Base-by-base conservation (phyloP, 2,329 filamentous ascomycete genomes). In the Alternaria brassicae region DNA sequence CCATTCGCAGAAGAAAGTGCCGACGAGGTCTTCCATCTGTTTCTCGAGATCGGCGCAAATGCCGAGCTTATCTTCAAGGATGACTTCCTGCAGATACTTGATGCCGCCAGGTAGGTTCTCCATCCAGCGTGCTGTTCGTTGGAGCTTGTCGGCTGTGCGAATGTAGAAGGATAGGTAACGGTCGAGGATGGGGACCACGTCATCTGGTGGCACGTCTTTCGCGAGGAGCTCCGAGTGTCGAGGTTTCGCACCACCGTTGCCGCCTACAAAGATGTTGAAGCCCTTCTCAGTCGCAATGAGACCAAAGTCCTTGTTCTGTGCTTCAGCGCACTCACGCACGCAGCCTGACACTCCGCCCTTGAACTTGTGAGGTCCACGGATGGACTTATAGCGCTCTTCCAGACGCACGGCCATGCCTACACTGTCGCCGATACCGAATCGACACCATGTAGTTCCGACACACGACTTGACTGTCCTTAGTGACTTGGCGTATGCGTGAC, bases 111-210 rank as follows among this genome's bases (percentile, higher is more conserved):
- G 92, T 0, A 96, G 84, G 52, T 85, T 86, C 77, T 97, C 93
- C 36, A 97, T 82, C 93, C 93, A 97, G 23, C 92, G 86, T 0
- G 93, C 93, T 25, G 93, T 97, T 49, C 93, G 87, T 78, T 97
- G 92, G 0, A 97, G 86, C 73, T 91, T 93, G 80, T 97, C 93
- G 42, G 92, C 93, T 0, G 93, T 96, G 66, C 92, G 91, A 71
- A 97, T 95, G 80, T 97, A 97, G 82, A 97, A 94, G 80, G 93
- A 92, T 23, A 97, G 85, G 73, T 95, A 97, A 42, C 93, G 89
- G 76, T 97, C 93, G 3, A 97, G 82, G 58, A 97, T 90, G 1
- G 91, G 88, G 8, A 96, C 84, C 8, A 96, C 89, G 70, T 96
- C 90, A 51, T 91, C 88, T 0, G 91, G 90, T 0, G 91, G 87